Evolutionary conservation across 2,329 filamentous ascomycete species (phyloP).

Genomic region (Hypomyces rosellus): DNA sequence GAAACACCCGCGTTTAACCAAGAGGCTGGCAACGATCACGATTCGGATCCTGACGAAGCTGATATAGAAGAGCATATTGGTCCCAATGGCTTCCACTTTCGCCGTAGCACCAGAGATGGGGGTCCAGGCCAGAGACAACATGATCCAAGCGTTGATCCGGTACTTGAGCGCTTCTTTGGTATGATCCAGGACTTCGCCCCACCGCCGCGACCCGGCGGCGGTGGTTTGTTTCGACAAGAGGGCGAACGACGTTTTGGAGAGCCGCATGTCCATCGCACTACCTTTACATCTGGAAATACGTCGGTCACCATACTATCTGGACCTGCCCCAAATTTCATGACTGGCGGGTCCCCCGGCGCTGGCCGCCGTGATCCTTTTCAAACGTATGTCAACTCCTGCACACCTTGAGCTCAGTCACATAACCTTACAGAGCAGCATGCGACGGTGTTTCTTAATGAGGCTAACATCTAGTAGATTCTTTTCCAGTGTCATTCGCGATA

Average conservation of each 20-base stretch:
- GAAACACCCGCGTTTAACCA: conserved; percentile 18
- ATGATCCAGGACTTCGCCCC: conserved; percentile 34
- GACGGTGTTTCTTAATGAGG: not conserved
- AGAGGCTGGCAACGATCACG: conserved; percentile 11
- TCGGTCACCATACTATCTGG: conserved; percentile 44
- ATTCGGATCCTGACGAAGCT: conserved; percentile 53
- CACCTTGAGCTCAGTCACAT: too few relatives aligned
- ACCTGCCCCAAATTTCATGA: conserved; percentile 19
- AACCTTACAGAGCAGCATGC: not conserved
- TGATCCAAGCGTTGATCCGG: conserved; percentile 29
- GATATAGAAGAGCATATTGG: conserved; percentile 51
- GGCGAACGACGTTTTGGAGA: conserved; percentile 17
- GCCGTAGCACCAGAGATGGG: conserved; percentile 27
- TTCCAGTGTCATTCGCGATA: conserved; percentile 36
- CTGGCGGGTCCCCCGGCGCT: conserved; percentile 6
- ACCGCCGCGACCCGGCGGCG: conserved; percentile 9
- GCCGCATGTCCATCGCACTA: conserved; percentile 29
- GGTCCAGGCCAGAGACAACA: conserved; percentile 20
- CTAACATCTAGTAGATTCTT: conserved; percentile 40
- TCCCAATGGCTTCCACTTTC: conserved; percentile 35
- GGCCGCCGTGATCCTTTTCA: conserved; percentile 38
- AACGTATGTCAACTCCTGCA: conserved; percentile 34
- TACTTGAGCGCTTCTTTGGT: conserved; percentile 37
- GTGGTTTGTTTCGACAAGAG: conserved; percentile 12
- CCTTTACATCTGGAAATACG: conserved; percentile 35